A percentile compares a stretch with the other conserved stretches of the same genome.
These are phyloP conservation scores for Dactylorhiza incarnata DNA, from an alignment of 106 monocot species.

Conservation along the genomic window DNA sequence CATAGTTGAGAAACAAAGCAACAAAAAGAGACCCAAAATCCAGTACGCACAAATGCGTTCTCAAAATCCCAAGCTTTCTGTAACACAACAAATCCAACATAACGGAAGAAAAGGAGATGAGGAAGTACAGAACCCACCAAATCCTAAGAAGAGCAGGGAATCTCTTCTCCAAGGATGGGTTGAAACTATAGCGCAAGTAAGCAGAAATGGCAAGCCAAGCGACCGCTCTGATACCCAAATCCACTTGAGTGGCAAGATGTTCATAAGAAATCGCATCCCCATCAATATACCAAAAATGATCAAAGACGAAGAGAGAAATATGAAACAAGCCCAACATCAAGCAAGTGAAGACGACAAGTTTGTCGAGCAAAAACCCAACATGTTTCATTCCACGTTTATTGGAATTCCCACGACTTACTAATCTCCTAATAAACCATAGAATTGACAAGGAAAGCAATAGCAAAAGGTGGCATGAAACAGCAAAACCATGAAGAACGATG, in stretches of 20 bases:
- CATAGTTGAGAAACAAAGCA: slow-evolving; percentile 27
- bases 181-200: slow-evolving; percentile 34
- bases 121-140: slow-evolving; percentile 64
- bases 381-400: slow-evolving; percentile 2
- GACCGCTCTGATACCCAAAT: slow-evolving; percentile 39
- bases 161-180: slow-evolving; percentile 17
- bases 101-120: slow-evolving; percentile 33
- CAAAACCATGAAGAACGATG: slow-evolving; percentile 35
- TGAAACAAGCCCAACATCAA: slow-evolving; percentile 27
- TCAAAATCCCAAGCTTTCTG: slow-evolving; percentile 12
- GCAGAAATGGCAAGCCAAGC: slow-evolving; percentile 34
- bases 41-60: slow-evolving; percentile 31
- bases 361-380: slow-evolving; percentile 26
- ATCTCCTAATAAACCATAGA: slow-evolving; percentile 17
- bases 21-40: slow-evolving; percentile 41
- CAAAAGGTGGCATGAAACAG: slow-evolving; percentile 37
- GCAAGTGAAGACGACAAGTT: slow-evolving; percentile 19
- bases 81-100: slow-evolving; percentile 25
- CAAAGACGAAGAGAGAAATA: slow-evolving; percentile 26
- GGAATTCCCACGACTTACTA: slow-evolving; percentile 5
- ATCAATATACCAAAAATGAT: slow-evolving; percentile 20
- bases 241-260: slow-evolving; percentile 18
- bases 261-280: slow-evolving; percentile 20
- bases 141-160: slow-evolving; percentile 49
- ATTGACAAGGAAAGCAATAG: slow-evolving; percentile 34